Percentiles rank a stretch among this genome's conserved stretches.
phyloP scores from a whole-genome alignment of 2,329 filamentous ascomycete species.

The Chaetomiaceae sp. region DNA sequence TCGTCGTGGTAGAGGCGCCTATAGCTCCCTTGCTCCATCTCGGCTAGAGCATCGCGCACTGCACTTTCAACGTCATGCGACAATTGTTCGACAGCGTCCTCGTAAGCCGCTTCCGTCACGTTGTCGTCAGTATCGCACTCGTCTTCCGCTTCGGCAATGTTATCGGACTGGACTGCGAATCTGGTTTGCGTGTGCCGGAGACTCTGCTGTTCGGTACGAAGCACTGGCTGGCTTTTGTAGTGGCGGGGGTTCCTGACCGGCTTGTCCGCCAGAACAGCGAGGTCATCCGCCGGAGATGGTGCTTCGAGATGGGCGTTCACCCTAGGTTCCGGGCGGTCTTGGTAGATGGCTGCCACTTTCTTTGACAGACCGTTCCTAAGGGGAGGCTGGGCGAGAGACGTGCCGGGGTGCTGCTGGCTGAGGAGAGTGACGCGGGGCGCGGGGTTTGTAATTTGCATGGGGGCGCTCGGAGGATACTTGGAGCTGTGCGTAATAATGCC shows the following conservation, averaged over 20 bases:
- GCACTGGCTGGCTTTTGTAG: conserved; percentile 51
- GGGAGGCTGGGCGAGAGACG: conserved; percentile 17
- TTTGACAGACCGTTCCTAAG: conserved; percentile 25
- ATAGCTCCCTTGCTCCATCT: not conserved
- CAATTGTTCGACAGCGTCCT: conserved; percentile 45
- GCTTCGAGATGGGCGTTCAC: conserved; percentile 8
- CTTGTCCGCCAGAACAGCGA: conserved; percentile 20
- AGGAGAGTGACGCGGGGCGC: conserved; percentile 10
- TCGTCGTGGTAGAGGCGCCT: conserved; percentile 12
- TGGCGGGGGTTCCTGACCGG: conserved; percentile 40
- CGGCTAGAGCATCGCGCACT: conserved; percentile 3
- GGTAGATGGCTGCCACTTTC: conserved; percentile 29
- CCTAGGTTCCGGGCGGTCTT: conserved; percentile 24
- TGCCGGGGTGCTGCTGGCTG: conserved; percentile 8
- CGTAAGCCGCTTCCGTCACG: conserved; percentile 39
- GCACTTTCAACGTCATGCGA: conserved; percentile 12
- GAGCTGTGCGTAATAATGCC: not conserved
- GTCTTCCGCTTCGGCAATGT: conserved; percentile 29
- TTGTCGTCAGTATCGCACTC: conserved; percentile 35
- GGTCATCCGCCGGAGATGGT: conserved; percentile 16
- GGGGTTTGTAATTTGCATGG: conserved; percentile 5
- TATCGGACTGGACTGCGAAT: conserved; percentile 29
- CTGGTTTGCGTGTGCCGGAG: conserved; percentile 45
- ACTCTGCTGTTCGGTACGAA: conserved; percentile 41
- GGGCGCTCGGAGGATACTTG: conserved; percentile 5